phyloP scores from a whole-genome alignment of 169 alveolate genomes.

The Eimeria falciformis region DNA sequence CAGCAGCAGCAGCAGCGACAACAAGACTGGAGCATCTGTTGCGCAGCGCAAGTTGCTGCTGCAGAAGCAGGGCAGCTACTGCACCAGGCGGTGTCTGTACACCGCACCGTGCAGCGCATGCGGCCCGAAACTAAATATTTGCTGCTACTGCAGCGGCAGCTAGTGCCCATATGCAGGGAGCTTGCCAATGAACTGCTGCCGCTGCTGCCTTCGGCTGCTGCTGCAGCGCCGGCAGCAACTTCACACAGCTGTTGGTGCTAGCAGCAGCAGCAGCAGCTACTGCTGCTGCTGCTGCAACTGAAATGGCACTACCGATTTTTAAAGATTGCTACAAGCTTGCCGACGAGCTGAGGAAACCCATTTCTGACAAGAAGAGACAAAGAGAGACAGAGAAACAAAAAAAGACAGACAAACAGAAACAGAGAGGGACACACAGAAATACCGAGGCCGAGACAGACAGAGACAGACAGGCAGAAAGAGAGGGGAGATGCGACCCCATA shows the following conservation, averaged over 20 bases:
- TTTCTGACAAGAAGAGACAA: background rate
- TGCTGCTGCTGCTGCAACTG: background rate
- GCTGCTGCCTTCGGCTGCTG: conserved; percentile 6
- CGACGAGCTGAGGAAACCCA: background rate
- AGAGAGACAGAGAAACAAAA: background rate
- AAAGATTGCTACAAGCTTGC: too few relatives aligned
- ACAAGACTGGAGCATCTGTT: conserved; percentile 1
- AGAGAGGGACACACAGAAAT: background rate
- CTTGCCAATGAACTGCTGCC: background rate
- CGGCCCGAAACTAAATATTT: background rate
- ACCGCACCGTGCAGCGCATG: conserved; percentile 22
- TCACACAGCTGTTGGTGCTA: background rate
- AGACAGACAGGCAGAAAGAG: too few relatives aligned
- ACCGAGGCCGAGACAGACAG: background rate
- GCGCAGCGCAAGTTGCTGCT: conserved; percentile 21
- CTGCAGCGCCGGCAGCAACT: background rate
- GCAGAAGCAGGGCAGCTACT: conserved; percentile 17
- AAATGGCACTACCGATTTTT: background rate
- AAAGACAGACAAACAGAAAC: background rate
- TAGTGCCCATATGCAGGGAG: background rate
- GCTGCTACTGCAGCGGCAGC: conserved; percentile 49
- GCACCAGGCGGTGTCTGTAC: conserved; percentile 19
- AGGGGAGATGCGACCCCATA: too few relatives aligned
- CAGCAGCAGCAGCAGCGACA: conserved; percentile 31
- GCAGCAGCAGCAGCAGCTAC: background rate